Evolutionary conservation across 768 basidiomycete genomes (phyloP), one percentile per base, ranked within the genome.

Genomic region (Tubosaeta brunneosetosa): DNA sequence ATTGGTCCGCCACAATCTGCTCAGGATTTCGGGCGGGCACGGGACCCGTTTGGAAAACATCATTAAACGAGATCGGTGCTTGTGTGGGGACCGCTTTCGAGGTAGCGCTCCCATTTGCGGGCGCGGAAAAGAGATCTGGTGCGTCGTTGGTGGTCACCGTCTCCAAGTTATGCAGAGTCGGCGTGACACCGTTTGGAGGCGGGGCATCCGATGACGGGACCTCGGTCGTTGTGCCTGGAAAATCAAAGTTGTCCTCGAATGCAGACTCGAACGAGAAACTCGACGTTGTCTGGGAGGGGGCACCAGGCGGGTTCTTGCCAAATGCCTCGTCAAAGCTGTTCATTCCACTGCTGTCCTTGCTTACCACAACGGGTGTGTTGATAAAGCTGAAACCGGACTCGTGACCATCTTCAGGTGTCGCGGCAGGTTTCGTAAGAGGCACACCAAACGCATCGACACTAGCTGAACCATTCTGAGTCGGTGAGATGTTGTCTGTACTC

Each of bases 321-420:
- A 91, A 75, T 1, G 86, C 84, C 63, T 89, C 87, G 61, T 91
- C 88, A 58, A 91, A 88, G 47, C 81, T 88, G 56, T 75, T 82
- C 1, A 84, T 56, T 17, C 63, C 71, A 17, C 52, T 68, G 22
- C 53, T 59, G 26, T 40, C 54, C 43, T 50, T 54, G 46, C 54
- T 60, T 10, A 50, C 33, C 44, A 43, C 52, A 33, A 19, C 52
- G 3, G 63, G 56, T 14, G 52, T 31, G 25, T 50, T 54, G 53
- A 65, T 41, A 41, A 67, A 47, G 1, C 55, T 55, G 44, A 65
- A 67, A 8, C 47, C 53, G 0, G 61, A 54, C 46, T 62, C 61
- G 42, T 59, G 61, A 14, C 48, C 40, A 22, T 57, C 54, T 40
- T 69, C 60, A 22, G 62, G 40, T n/a, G 59, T 41, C 12, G 44